Base-by-base conservation (phyloP, 2,329 filamentous ascomycete genomes). In the Magnaporthiopsis incrustans region DNA sequence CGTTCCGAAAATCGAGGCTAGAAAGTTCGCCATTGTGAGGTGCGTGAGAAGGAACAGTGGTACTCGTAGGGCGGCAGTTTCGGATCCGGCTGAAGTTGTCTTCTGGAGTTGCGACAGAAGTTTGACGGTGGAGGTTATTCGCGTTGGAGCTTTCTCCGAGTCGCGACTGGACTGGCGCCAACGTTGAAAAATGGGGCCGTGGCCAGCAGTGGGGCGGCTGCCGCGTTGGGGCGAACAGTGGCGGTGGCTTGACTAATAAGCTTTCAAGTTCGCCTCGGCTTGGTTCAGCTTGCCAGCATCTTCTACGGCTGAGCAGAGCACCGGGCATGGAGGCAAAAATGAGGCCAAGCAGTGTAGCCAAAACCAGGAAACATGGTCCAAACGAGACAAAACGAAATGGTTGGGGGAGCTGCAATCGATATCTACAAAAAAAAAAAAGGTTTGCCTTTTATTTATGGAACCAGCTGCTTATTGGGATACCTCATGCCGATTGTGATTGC, bases 1-100 rank as follows among this genome's bases (percentile, higher is more conserved):
- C 35, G 95, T 99, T 74, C 95, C 95, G 84, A 99, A 99, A 81
- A 99, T 99, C 76, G 92, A 97, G 73, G 95, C 95, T 77, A 99
- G 90, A 77, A 97, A 98, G 83, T 97, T 97, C 74, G 93, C 93
- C 93, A 97, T 97, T 65, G 62, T 77, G 71, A 66, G 38, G 30
- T 32, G 5, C 22, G 57, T 58, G 57, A 3, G 27, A 14, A 11
- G 57, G 32, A 35, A 33, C 22, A 30, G 27, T 22, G 15, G 26
- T 30, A 32, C 32, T 15, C 25, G 27, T 8, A 2, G 27, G 22
- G 26, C 44, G 44, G 7, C 44, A n/a, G 18, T 22, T 50, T 50
- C 12, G 18, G 44, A 22, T 50, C 22, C 14, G 18, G 22, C 18
- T n/a, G 22, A 50, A 7, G 44, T 2, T 22, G 44, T 53, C 44